Evolutionary conservation across 2,329 filamentous ascomycete species (phyloP), one percentile per base, ranked within the genome.

Genomic region (Fusarium goolgardi): DNA sequence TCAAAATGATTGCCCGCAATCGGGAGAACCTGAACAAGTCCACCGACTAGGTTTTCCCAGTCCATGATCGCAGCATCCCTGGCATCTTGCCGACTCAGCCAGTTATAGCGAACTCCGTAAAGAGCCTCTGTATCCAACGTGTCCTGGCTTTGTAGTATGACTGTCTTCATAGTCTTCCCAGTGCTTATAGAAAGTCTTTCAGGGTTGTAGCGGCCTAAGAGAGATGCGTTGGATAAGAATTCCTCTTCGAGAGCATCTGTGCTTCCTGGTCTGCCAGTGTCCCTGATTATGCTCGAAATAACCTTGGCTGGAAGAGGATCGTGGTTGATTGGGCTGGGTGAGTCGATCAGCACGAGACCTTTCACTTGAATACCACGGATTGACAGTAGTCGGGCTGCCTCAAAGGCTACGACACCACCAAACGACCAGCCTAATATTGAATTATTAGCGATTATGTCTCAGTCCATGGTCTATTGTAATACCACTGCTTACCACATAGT

Each of bases 351-450:
- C 2, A 58, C 32, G 5, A 58, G 47, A 4, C 55, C 47, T 20
- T 34, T 45, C 5, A 53, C 47, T 4, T 45, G 16, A 12, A 45
- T 7, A 11, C 55, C 55, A 21, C 27, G 47, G 0, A 23, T 25
- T 12, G n/a, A n/a, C 25, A 58, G 55, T 16, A 40, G 8, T 16
- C n/a, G 11, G 11, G 47, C 47, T 23, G 34, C 55, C 7, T 58
- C 47, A 3, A 46, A 40, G 3, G 47, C 47, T 3, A 58, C 40
- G 1, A 58, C 13, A 4, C 55, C 55, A 5, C 55, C 55, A n/a
- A 58, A 58, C 4, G 47, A 58, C 47, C 55, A 58, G 16, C 55
- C 55, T 58, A 6, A 7, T 18, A 46, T 11, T 2, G 12, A 10
- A 10, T 1, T 9, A 12, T 44, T 44, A 44, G 41, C 10, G 5